A percentile compares a stretch with the other conserved stretches of the same genome.
These are phyloP conservation scores for Periconia macrospinosa DNA, from an alignment of 2,329 filamentous ascomycete genomes.

Conservation along the genomic window DNA sequence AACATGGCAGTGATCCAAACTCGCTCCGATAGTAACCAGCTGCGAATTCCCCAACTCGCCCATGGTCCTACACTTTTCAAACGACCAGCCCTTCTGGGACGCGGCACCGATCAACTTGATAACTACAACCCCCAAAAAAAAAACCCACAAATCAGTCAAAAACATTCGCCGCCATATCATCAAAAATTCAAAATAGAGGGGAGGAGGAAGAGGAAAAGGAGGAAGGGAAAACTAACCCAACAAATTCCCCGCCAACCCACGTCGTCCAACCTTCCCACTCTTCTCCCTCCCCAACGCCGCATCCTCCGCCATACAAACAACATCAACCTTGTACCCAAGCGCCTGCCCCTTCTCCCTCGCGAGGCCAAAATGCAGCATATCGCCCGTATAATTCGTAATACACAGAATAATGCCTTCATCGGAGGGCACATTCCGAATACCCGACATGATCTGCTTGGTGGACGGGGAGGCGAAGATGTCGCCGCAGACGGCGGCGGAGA, in stretches of 20 bases:
- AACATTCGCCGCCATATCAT: too few relatives aligned
- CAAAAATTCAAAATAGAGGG: neutral
- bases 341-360: constrained; percentile 52
- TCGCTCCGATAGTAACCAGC: constrained; percentile 55
- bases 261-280: constrained; percentile 51
- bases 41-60: constrained; percentile 49
- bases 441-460: constrained; percentile 54
- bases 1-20: constrained; percentile 57
- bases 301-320: constrained; percentile 54
- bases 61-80: constrained; percentile 50
- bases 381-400: constrained; percentile 55
- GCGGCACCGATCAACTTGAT: constrained; percentile 52
- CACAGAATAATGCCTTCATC: constrained; percentile 52
- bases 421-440: constrained; percentile 49
- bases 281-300: constrained; percentile 52
- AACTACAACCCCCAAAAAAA: constrained; percentile 41
- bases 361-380: constrained; percentile 54
- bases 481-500: constrained; percentile 51
- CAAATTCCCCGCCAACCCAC: constrained; percentile 56
- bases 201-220: neutral
- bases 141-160: too few relatives aligned
- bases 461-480: constrained; percentile 53
- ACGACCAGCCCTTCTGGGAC: constrained; percentile 48
- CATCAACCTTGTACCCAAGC: constrained; percentile 49
- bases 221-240: constrained; percentile 34